Base-by-base conservation (phyloP, 2,329 filamentous ascomycete species). In the Ceratocystis cubensis region DNA sequence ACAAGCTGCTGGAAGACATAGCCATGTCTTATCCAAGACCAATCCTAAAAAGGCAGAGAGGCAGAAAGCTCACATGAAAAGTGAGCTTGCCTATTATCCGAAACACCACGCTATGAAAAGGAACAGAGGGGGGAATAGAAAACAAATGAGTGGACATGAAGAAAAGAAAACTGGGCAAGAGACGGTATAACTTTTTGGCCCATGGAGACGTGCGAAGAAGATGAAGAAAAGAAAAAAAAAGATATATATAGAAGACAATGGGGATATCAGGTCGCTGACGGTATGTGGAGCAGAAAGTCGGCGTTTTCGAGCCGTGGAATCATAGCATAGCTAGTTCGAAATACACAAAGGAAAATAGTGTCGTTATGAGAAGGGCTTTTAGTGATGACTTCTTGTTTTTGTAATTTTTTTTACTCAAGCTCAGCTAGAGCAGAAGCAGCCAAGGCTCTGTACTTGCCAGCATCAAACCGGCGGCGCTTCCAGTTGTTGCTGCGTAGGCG, bases 401-500 rank as follows among this genome's bases (percentile, higher is more conserved):
- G 59, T 8, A 15, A 30, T 61, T 17, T 61, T 17, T 28, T 64
- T 72, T 68, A 75, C 15, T 71, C 69, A 53, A 84, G 73, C 70
- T 85, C 83, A 1, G 78, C 78, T 66, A 84, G 73, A 48, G 78
- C 82, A 63, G 74, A 76, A 70, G 81, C 80, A 15, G 81, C 75
- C 7, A 85, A 74, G 22, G 77, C 76, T 71, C 82, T 79, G 71
- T 85, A 85, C 46, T 80, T 76, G 57, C 75, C 73, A 5, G 75
- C 74, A 69, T 85, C 79, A 69, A 85, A 85, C 25, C 82, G 78
- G 70, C 79, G 79, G 33, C 83, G 75, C 71, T 78, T 78, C 82
- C 83, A 85, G 1, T 82, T 82, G 63, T 71, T 76, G n/a, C 78
- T 78, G 22, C 81, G 78, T 10, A 85, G 73, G 8, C 79, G 76